A percentile compares a stretch with the other conserved stretches of the same genome.
Conservation (phyloP, 305 asterid genomes). For the Ajuga reptans region DNA sequence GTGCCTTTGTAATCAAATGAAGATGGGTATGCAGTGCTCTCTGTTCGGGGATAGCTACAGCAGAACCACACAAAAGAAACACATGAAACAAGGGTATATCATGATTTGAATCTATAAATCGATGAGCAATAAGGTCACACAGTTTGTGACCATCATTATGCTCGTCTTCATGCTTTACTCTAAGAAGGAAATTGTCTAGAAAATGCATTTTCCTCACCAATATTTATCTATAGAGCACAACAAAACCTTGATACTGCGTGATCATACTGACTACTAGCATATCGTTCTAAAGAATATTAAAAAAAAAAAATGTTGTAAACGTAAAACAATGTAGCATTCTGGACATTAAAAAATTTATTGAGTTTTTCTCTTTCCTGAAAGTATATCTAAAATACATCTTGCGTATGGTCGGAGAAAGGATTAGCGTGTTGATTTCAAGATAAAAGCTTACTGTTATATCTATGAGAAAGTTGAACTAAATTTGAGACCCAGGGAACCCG, state of each 20-base stretch:
- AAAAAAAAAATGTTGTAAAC: background rate
- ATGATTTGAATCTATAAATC: conserved; percentile 2
- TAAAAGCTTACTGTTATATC: background rate
- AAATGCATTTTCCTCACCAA: background rate
- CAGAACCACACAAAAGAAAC: conserved; percentile 14
- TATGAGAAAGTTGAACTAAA: background rate
- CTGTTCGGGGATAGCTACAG: conserved; percentile 83
- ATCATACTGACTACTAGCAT: background rate
- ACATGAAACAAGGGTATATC: conserved; percentile 6
- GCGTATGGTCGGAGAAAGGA: conserved; percentile 5
- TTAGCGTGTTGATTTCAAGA: background rate
- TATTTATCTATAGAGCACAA: background rate
- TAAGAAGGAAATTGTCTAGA: background rate
- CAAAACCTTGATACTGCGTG: background rate
- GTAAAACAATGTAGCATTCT: background rate
- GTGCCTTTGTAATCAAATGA: conserved; percentile 81
- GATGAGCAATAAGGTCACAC: conserved; percentile 1
- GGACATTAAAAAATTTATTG: background rate
- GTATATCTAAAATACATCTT: background rate
- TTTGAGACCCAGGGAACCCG: background rate
- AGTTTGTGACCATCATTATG: conserved; percentile 4
- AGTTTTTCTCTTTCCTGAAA: background rate
- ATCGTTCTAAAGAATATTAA: background rate
- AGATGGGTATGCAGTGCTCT: conserved; percentile 85
- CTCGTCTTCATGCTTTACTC: background rate